Evolutionary conservation across 352 stramenopile genomes (phyloP).

Genomic region (Phytophthora multivora): DNA sequence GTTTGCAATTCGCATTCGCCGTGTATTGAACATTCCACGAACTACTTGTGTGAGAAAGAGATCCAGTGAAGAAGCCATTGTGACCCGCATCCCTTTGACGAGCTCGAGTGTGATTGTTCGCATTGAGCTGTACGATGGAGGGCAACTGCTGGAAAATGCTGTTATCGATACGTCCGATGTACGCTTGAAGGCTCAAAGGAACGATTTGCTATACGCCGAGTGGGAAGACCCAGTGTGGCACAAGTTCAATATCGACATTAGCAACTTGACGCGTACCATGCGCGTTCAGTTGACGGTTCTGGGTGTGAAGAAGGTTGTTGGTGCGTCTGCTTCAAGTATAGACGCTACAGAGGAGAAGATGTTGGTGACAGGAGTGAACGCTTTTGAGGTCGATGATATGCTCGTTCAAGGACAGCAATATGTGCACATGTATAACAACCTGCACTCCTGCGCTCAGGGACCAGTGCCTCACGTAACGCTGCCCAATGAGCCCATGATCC

Average conservation of each 20-base stretch:
- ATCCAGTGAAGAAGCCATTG: constrained; percentile 66
- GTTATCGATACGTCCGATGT: constrained; percentile 75
- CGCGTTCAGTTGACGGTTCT: constrained; percentile 77
- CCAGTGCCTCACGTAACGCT: constrained; percentile 77
- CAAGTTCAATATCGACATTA: constrained; percentile 78
- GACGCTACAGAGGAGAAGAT: constrained; percentile 67
- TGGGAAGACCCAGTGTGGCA: constrained; percentile 81
- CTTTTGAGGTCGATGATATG: constrained; percentile 78
- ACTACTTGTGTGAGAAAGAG: constrained; percentile 69
- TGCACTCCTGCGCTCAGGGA: constrained; percentile 69
- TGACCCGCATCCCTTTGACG: constrained; percentile 53
- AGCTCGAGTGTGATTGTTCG: constrained; percentile 76
- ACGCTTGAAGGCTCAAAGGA: constrained; percentile 69
- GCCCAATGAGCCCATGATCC: constrained; percentile 71
- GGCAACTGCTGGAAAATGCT: constrained; percentile 70
- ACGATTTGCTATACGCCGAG: constrained; percentile 73
- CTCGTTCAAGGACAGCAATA: constrained; percentile 74
- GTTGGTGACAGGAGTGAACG: constrained; percentile 81
- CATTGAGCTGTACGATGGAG: constrained; percentile 80
- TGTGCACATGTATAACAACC: constrained; percentile 83
- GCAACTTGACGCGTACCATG: constrained; percentile 73
- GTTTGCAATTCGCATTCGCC: constrained; percentile 74
- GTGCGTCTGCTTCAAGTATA: constrained; percentile 41
- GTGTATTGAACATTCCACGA: constrained; percentile 84
- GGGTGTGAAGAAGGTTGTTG: constrained; percentile 73